Base-by-base conservation (phyloP, 2,329 filamentous ascomycete species). In the Elsinoe ampelina region DNA sequence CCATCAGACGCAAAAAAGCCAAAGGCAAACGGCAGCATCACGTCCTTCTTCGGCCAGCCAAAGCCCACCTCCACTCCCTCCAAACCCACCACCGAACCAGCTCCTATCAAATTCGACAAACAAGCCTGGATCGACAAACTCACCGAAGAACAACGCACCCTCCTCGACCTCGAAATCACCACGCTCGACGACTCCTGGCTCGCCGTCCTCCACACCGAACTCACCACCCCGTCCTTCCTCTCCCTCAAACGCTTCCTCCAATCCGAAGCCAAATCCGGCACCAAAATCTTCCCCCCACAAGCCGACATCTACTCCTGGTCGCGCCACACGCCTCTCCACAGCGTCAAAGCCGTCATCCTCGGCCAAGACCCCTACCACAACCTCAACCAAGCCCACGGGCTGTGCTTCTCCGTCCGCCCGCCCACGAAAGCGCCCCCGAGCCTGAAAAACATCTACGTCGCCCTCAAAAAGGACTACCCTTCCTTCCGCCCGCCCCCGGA, bases 311-410 rank as follows among this genome's bases (percentile, higher is more conserved):
- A 98, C 72, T 93, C 89, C 62, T 98, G 93, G 93, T 96, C 92
- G 59, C 87, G 90, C 22, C 87, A 95, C 70, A 96, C 92, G 0
- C 91, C 93, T 6, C 84, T 98, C 64, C 76, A 85, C 74, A 85
- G 79, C 12, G 91, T 97, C 70, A 95, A 95, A 71, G 87, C 87
- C 58, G 91, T 98, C 59, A 90, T 98, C 67, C 73, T 97, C 56
- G 93, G 93, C 62, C 93, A 98, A 75, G 93, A 98, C 70, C 93
- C 93, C 2, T 98, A 98, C 72, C 93, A 98, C 76, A 95, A 95
- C 70, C 71, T 83, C 70, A 95, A 95, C 71, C 93, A 98, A 77
- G 93, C 93, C 52, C 93, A 97, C 71, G 93, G 93, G 42, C 84
- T 98, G 58, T 92, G 88, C 69, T 98, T 98, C 78, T 95, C 89